Evolutionary conservation across 2,329 filamentous ascomycete genomes (phyloP).

Genomic region (Clonostachys chloroleuca): DNA sequence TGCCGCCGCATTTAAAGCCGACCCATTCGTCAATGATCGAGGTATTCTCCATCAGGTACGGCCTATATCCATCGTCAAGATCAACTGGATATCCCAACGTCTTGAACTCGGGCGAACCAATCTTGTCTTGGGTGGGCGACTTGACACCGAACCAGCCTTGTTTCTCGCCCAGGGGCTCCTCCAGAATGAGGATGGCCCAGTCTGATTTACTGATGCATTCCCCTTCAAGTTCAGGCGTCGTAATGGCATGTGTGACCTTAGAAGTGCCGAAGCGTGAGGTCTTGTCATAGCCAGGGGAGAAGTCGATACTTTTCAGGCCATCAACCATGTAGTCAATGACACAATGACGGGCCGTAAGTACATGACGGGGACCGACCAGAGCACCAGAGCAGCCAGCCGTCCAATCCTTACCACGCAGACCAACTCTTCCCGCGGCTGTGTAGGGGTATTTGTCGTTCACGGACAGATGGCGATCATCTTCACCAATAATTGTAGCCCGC

Average conservation of each 20-base stretch:
- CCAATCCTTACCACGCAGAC: no score
- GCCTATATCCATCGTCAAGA: constrained; percentile 6
- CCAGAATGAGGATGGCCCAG: constrained; percentile 18
- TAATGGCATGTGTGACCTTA: not conserved
- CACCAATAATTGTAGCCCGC: no score
- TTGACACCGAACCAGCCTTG: constrained; percentile 14
- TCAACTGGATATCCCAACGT: constrained; percentile 12
- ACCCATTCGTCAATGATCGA: not conserved
- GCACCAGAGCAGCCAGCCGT: constrained; percentile 11
- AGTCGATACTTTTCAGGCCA: constrained; percentile 8
- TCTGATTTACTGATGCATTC: constrained; percentile 12
- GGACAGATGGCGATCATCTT: no score
- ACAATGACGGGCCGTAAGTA: constrained; percentile 17
- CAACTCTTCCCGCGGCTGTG: no score
- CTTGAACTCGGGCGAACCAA: constrained; percentile 6
- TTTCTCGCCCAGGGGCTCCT: constrained; percentile 13
- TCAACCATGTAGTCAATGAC: constrained; percentile 4
- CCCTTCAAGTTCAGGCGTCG: not conserved
- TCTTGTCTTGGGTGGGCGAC: constrained; percentile 7
- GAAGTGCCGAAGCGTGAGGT: constrained; percentile 6
- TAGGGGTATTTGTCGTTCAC: no score
- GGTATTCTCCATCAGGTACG: constrained; percentile 5
- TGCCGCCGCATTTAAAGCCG: constrained; percentile 5
- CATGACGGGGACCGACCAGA: constrained; percentile 16
- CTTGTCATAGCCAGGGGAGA: constrained; percentile 15